Evolutionary conservation across 805 yeast genomes (phyloP), one percentile per base, ranked within the genome.

Genomic region (Barnettozyma californica): DNA sequence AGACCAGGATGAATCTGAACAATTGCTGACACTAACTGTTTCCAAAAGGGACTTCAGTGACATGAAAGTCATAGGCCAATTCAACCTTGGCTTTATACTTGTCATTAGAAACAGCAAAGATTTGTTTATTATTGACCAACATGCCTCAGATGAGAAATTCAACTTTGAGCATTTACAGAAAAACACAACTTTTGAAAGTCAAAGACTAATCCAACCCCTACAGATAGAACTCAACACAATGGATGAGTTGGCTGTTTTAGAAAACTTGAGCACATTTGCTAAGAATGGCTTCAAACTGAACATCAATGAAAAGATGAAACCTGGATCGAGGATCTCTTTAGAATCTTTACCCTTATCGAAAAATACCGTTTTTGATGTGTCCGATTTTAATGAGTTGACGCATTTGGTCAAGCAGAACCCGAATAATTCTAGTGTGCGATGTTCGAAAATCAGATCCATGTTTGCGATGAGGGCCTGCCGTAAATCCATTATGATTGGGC

Each of bases 401-500:
- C 81, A 84, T 56, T 60, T 84, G 48, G 67, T 90, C 11, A 78
- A 76, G 49, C 85, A 83, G 48, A 70, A 70, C 44, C 80, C 76
- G 5, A 78, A 78, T 1, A 63, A 68, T 41, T 51, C 51, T n/a
- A 49, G 60, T 16, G 56, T 83, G 1, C 72, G 85, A 46, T 88
- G 95, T 60, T 77, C 89, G 1, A 94, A 91, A 59, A 81, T 90
- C 5, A 73, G 95, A 39, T 69, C 84, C 1, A 84, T 92, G 83
- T 78, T 89, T 61, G 98, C 99, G 0, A 84, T 87, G 95, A 75
- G 96, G 56, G 97, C 99, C 0, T 94, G 99, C 64, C 71, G 99
- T 43, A 80, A 82, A 45, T 88, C 96, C 55, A 87, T 92, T 25
- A 94, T 94, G 99, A 82, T 94, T 43, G 99, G 99, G 0, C 83